Base-by-base conservation (phyloP, 345 rosid genomes). In the Bruguiera gymnorhiza region DNA sequence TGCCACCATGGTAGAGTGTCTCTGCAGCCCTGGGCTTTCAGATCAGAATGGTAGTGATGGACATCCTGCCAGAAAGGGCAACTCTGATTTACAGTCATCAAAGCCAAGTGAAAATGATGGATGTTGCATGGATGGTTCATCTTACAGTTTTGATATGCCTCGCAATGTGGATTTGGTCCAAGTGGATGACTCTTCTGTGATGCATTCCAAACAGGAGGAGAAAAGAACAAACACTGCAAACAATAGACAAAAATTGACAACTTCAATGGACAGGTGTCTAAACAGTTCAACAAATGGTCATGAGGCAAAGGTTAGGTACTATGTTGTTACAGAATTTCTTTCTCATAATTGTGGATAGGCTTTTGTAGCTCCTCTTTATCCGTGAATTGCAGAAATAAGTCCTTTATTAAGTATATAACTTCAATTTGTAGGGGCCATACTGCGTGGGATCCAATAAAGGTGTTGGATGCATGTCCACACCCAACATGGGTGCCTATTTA, bases 211-310 rank as follows among this genome's bases (percentile, higher is more conserved):
- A 59, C 73, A 66, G 31, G 68, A 46, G 48, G 76, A 55, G 6
- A 61, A 50, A 60, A 8, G 68, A 27, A 66, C 29, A 29, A 46
- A 70, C 71, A n/a, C 59, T 68, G 43, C 36, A 8, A 43, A 61
- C 37, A 62, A 20, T n/a, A 50, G 70, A 39, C 76, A 70, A 51
- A 23, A 69, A 65, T 60, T 63, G 13, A 67, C 76, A 29, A 72
- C 32, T 18, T 52, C 29, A 72, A 26, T 36, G 21, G 71, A 72
- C 16, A 66, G 63, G 48, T 70, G 65, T 65, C 59, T 61, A 43
- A 60, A 73, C 60, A 75, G 71, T 57, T 54, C 39, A 43, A 32
- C 62, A 13, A 64, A 23, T 53, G 56, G 20, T 43, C 58, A 32
- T 30, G 76, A 70, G 60, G 31, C 37, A 29, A 43, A 63, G 71